Evolutionary conservation across 768 basidiomycete species (phyloP), one percentile per base, ranked within the genome.

Genomic region (Holtermannia corniformis): DNA sequence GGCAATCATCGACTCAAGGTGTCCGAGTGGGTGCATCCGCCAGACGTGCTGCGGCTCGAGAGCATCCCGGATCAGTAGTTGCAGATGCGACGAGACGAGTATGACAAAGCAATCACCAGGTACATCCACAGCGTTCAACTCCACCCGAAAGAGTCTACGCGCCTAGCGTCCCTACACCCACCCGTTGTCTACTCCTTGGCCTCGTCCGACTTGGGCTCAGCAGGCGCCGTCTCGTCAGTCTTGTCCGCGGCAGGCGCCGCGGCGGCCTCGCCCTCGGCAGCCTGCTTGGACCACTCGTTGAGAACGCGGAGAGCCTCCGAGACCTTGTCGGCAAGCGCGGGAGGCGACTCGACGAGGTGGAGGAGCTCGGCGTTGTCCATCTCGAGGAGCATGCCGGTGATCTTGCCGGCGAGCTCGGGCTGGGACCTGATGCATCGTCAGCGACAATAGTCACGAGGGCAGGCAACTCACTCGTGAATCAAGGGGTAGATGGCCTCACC

Each of bases 371-470:
- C 69, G 76, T 93, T 93, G 74, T 96, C 92, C 93, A 99, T 97
- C 81, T 99, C 92, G 59, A 96, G 81, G 68, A 96, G 78, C 92
- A 96, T 96, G 58, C 90, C 92, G 42, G 92, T 96, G 73, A 96
- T 95, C 80, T 96, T 96, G 56, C 95, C 95, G 60, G 95, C 91
- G 69, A 95, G 78, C 20, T 93, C 92, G 53, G 91, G 88, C 65
- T 97, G 84, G 52, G 83, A 72, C 21, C 84, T 88, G 69, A n/a
- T 7, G 50, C 50, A 19, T 47, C 51, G 43, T 44, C 43, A 44
- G 43, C 43, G n/a, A 41, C 12, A 41, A n/a, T n/a, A 41, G 37
- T 12, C 37, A n/a, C 12, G n/a, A 41, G 37, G n/a, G 37, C 12
- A n/a, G 19, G 19, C 24, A 1, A 80, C 87, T 72, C 76, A 89